Evolutionary conservation across 192 early-diverging fungal species (phyloP).

Genomic region (Phlyctochytrium arcticum): DNA sequence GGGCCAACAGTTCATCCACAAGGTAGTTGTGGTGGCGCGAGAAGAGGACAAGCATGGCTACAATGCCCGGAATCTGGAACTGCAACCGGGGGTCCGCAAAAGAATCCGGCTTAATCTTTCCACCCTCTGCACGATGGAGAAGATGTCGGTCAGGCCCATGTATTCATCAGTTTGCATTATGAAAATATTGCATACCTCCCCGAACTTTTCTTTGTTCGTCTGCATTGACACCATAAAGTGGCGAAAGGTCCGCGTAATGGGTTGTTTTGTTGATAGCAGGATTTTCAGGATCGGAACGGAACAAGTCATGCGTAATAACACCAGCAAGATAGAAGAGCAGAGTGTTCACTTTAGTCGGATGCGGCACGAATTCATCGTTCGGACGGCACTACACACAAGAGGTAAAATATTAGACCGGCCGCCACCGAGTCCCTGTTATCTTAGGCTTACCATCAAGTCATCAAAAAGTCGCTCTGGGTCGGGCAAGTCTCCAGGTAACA

Average conservation of each 20-base stretch:
- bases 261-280: slow-evolving; percentile 40
- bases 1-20: slow-evolving; percentile 31
- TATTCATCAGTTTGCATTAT: neutral
- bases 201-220: slow-evolving; percentile 16
- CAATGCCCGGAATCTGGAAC: slow-evolving; percentile 32
- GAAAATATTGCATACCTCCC: neutral
- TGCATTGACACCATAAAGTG: slow-evolving; percentile 34
- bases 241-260: slow-evolving; percentile 33
- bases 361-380: slow-evolving; percentile 11
- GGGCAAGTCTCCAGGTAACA: slow-evolving; percentile 16
- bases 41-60: slow-evolving; percentile 38
- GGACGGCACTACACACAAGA: slow-evolving; percentile 25
- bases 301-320: slow-evolving; percentile 44
- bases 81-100: slow-evolving; percentile 25
- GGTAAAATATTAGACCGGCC: neutral
- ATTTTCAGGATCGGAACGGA: slow-evolving; percentile 31
- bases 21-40: slow-evolving; percentile 52
- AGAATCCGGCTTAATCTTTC: neutral
- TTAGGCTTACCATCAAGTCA: slow-evolving; percentile 1
- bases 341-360: slow-evolving; percentile 33
- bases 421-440: neutral
- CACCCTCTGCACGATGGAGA: neutral
- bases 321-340: slow-evolving; percentile 36
- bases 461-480: slow-evolving; percentile 23
- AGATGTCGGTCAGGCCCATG: neutral